Evolutionary conservation across 768 basidiomycete genomes (phyloP).

Genomic region (Tremella fuciformis): DNA sequence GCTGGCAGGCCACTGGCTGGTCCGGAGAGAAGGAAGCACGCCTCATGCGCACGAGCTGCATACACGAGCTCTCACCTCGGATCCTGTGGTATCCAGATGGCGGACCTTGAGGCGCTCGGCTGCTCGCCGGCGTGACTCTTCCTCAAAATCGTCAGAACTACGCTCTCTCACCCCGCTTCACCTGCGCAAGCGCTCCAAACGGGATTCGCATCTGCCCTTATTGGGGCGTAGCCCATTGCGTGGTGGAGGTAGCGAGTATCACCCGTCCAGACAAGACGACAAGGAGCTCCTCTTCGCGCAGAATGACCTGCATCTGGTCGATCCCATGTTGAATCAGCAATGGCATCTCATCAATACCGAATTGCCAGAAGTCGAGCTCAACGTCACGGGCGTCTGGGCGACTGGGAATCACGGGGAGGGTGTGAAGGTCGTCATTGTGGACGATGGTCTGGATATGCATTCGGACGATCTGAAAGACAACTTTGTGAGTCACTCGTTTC

Average conservation of each 20-base stretch:
- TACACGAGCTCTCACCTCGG: slow-evolving; percentile 15
- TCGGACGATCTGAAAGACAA: slow-evolving; percentile 82
- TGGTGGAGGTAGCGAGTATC: neutral
- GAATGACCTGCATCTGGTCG: slow-evolving; percentile 63
- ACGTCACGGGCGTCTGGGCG: slow-evolving; percentile 89
- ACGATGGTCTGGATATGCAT: slow-evolving; percentile 90
- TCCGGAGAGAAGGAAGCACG: slow-evolving; percentile 56
- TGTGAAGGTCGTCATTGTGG: slow-evolving; percentile 80
- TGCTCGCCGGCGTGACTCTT: slow-evolving; percentile 4
- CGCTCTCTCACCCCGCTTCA: slow-evolving; percentile 42
- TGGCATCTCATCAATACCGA: slow-evolving; percentile 95
- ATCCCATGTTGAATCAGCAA: slow-evolving; percentile 78
- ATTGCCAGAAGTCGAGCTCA: slow-evolving; percentile 70
- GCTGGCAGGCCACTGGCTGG: slow-evolving; percentile 76
- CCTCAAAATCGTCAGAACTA: slow-evolving; percentile 3
- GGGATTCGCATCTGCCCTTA: slow-evolving; percentile 10
- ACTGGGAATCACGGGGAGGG: slow-evolving; percentile 84
- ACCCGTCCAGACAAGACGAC: slow-evolving; percentile 13
- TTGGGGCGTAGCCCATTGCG: neutral
- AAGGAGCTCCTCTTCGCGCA: slow-evolving; percentile 55
- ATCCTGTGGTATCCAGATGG: slow-evolving; percentile 33
- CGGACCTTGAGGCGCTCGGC: slow-evolving; percentile 13
- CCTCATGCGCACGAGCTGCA: slow-evolving; percentile 7
- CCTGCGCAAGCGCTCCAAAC: slow-evolving; percentile 48
- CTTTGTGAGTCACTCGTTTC: slow-evolving; percentile 65